Percentiles rank a stretch among this genome's conserved stretches.
These are phyloP conservation scores for Xylaria grammica DNA, from an alignment of 495 filamentous ascomycete genomes.

Conservation along the genomic window DNA sequence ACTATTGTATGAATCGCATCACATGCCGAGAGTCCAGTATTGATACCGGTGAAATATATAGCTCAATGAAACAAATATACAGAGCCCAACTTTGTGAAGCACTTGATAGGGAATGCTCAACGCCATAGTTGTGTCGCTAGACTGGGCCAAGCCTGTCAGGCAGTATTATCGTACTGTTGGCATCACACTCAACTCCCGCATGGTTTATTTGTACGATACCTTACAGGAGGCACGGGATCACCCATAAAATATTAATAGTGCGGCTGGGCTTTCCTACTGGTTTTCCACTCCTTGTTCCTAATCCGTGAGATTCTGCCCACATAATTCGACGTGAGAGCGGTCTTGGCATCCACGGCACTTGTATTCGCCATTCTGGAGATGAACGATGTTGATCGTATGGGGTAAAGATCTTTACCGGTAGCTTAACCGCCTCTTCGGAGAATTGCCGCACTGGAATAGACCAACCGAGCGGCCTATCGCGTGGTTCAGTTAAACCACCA, in stretches of 20 bases:
- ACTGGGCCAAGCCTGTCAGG: no score
- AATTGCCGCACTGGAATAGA: constrained; percentile 30
- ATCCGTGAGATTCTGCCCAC: neutral
- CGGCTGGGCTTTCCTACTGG: neutral
- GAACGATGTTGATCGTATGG: constrained; percentile 16
- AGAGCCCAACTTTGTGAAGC: neutral
- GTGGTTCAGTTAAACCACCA: constrained; percentile 28
- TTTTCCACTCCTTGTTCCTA: neutral
- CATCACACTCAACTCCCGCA: neutral
- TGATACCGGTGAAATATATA: neutral
- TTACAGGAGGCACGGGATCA: neutral
- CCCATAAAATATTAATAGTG: neutral
- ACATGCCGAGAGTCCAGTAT: neutral
- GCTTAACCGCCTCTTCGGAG: constrained; percentile 21
- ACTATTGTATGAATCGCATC: neutral
- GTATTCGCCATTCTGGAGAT: constrained; percentile 16
- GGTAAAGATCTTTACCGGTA: constrained; percentile 29
- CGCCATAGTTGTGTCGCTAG: neutral
- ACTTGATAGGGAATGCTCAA: neutral
- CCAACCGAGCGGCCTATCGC: constrained; percentile 23
- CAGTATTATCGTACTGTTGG: neutral
- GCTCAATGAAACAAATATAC: neutral
- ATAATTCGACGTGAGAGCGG: neutral
- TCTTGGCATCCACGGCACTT: constrained; percentile 24
- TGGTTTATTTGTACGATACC: neutral